Conservation (phyloP, 2,329 filamentous ascomycete genomes). For the Colletotrichum eleusines region DNA sequence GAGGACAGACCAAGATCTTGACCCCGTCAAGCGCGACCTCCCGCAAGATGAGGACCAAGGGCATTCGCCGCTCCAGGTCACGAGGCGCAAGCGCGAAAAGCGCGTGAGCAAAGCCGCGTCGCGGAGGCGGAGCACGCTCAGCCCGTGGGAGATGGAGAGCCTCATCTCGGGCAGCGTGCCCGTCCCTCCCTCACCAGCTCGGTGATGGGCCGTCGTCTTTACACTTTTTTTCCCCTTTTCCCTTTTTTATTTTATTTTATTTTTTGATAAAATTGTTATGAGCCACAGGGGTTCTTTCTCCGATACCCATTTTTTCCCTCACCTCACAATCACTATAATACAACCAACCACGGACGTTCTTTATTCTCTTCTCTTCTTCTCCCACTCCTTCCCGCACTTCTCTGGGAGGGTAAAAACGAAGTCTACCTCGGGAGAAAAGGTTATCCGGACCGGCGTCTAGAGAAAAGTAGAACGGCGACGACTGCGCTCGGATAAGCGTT, state of each 20-base stretch:
- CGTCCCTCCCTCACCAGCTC: slow-evolving; percentile 40
- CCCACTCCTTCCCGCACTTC: not conserved
- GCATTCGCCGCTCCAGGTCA: slow-evolving; percentile 45
- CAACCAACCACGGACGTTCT: not conserved
- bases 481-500: not conserved
- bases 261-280: not conserved
- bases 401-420: not conserved
- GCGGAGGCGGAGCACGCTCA: slow-evolving; percentile 79
- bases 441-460: slow-evolving; percentile 4
- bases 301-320: not conserved
- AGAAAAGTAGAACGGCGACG: not conserved
- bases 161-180: slow-evolving; percentile 62
- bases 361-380: not conserved
- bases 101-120: slow-evolving; percentile 68
- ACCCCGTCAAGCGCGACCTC: slow-evolving; percentile 53
- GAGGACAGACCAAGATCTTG: slow-evolving; percentile 47
- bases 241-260: not conserved
- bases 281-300: not conserved
- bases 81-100: slow-evolving; percentile 64
- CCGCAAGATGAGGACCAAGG: slow-evolving; percentile 34
- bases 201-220: not conserved
- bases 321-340: slow-evolving; percentile 5
- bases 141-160: slow-evolving; percentile 78
- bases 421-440: not conserved
- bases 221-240: not conserved